phyloP scores from a whole-genome alignment of 345 rosid species.

The Cochlearia excelsa region DNA sequence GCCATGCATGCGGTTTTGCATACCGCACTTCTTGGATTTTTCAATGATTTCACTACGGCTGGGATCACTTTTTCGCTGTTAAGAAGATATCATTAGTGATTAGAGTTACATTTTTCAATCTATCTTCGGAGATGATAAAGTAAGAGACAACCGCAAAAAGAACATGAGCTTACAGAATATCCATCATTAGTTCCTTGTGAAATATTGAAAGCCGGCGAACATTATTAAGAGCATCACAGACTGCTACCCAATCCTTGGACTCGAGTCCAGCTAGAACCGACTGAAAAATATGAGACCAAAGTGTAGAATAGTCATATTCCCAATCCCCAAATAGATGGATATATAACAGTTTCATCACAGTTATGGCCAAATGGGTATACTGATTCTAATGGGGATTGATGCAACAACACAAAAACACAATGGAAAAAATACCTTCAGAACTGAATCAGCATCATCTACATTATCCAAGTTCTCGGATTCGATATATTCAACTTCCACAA shows the following conservation, averaged over 20 bases:
- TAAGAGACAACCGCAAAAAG: neutral
- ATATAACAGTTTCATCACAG: too few species aligned
- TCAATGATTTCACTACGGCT: conserved; percentile 78
- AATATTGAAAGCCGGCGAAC: conserved; percentile 72
- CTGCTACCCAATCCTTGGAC: conserved; percentile 82
- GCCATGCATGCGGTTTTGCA: conserved; percentile 97
- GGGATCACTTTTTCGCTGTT: conserved; percentile 68
- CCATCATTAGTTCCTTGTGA: conserved; percentile 63
- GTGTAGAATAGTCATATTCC: conserved; percentile 5
- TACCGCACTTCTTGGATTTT: conserved; percentile 96
- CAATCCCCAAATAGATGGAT: neutral
- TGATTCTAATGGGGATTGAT: neutral
- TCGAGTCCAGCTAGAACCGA: conserved; percentile 67
- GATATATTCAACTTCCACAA: conserved; percentile 73
- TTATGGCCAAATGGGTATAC: too few species aligned
- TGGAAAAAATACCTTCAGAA: conserved; percentile 51
- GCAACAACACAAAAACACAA: conserved; percentile 3
- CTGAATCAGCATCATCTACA: conserved; percentile 63
- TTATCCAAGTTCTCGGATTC: conserved; percentile 74
- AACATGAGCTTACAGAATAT: conserved; percentile 60
- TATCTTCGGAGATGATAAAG: neutral
- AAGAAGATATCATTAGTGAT: neutral
- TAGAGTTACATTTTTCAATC: neutral
- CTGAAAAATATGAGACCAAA: conserved; percentile 35
- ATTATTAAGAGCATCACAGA: conserved; percentile 80